Evolutionary conservation across 2,329 filamentous ascomycete species (phyloP).

Genomic region (Aspergillus melleus): DNA sequence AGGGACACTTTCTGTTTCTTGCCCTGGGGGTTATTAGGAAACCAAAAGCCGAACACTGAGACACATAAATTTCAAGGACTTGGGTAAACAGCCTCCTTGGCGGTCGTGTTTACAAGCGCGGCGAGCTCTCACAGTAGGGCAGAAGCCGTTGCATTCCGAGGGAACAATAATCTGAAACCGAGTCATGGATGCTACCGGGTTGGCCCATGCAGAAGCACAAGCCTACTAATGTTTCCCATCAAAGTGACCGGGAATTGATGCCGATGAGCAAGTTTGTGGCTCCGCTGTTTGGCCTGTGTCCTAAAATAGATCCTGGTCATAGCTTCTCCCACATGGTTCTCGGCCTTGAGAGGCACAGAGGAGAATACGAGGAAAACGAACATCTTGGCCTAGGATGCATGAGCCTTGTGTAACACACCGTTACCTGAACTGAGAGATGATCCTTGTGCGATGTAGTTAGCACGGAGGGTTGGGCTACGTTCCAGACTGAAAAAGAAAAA

Average conservation of each 20-base stretch:
- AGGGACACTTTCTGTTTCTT: neutral
- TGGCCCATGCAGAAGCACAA: neutral
- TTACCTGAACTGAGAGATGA: neutral
- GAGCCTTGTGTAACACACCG: neutral
- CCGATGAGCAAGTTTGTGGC: neutral
- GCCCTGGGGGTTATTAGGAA: neutral
- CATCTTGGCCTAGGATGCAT: neutral
- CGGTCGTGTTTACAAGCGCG: neutral
- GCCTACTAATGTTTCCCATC: neutral
- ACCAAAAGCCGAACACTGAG: neutral
- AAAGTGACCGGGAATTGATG: neutral
- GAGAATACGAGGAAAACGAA: neutral
- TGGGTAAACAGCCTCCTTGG: neutral
- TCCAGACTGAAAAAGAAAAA: neutral
- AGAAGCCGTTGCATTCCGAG: neutral
- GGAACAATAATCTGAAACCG: neutral
- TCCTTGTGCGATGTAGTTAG: neutral
- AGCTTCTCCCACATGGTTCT: constrained; percentile 1
- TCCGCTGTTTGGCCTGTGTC: neutral
- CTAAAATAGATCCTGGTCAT: neutral
- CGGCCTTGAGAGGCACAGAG: neutral
- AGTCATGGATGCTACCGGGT: neutral
- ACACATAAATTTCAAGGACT: neutral
- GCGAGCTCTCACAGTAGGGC: neutral
- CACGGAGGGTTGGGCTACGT: neutral